Evolutionary conservation across 352 stramenopile species (phyloP), one percentile per base, ranked within the genome.

Genomic region (Thraustotheca clavata): DNA sequence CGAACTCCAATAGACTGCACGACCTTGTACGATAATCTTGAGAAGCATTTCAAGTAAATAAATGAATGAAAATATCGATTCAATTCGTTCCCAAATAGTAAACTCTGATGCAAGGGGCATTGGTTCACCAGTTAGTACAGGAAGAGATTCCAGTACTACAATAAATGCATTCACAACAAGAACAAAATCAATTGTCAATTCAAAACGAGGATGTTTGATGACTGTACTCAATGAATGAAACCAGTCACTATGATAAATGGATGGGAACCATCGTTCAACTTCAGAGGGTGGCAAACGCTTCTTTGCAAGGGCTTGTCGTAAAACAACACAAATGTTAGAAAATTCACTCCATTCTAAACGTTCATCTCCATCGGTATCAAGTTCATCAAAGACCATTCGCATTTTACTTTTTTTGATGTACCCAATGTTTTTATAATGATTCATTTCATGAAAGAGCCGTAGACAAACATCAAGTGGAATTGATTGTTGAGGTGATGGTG

Each of bases 21-120:
- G 69, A 14, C 78, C 77, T 34, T 86, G 69, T 1, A 75, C 76
- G 32, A 84, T 77, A 59, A 92, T 77, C 68, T 95, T 95, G 31
- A 93, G 48, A 9, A 87, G 60, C 80, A 95, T 91, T 54, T 95
- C 87, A 1, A 86, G 35, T 18, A 91, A 65, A 68, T 91, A 95
- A 4, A 76, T 70, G 27, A 76, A 62, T 14, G 83, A 83, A 62
- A 94, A 94, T 16, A 65, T 33, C 9, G 47, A 16, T 27, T 65
- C 57, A 22, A 65, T 12, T 29, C 57, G 57, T 33, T 65, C 57
- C 57, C 57, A 65, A 18, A 65, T 18, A 46, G 46, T 65, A 14
- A 47, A 54, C 57, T 65, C 57, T 20, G 14, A 7, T n/a, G 14
- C 41, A 46, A 55, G 18, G 9, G 57, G 47, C 14, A 65, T 54